phyloP scores from a whole-genome alignment of 2,329 filamentous ascomycete genomes.

The Aspergillus viridinutans region DNA sequence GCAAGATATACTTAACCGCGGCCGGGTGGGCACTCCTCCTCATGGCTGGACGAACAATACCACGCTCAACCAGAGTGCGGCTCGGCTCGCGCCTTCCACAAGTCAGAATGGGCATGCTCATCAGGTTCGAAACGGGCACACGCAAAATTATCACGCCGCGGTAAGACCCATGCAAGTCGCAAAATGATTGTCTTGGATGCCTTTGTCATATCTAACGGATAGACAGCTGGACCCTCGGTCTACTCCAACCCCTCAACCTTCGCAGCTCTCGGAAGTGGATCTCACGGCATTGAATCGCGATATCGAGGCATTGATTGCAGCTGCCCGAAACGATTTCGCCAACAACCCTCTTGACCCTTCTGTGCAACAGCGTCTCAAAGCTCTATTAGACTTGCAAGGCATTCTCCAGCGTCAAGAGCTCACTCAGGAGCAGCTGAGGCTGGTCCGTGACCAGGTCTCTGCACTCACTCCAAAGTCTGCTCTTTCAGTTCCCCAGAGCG shows the following conservation, averaged over 20 bases:
- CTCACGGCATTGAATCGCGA: conserved; percentile 76
- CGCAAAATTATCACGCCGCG: conserved; percentile 20
- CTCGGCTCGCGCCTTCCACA: conserved; percentile 37
- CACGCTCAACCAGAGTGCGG: conserved; percentile 60
- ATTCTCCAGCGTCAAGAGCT: conserved; percentile 74
- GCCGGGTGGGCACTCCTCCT: conserved; percentile 50
- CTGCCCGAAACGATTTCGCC: conserved; percentile 69
- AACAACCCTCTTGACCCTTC: conserved; percentile 70
- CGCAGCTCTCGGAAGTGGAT: conserved; percentile 42
- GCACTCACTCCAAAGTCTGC: conserved; percentile 55
- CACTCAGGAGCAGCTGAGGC: conserved; percentile 73
- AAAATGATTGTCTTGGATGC: background rate
- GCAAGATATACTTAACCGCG: conserved; percentile 52
- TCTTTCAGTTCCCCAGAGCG: conserved; percentile 12
- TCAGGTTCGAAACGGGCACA: conserved; percentile 28
- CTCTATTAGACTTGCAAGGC: conserved; percentile 77
- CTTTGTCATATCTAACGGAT: conserved; percentile 4
- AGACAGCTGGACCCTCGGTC: conserved; percentile 16
- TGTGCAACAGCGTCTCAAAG: conserved; percentile 75
- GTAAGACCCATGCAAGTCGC: conserved; percentile 11
- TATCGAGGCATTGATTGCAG: conserved; percentile 71
- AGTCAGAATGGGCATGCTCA: conserved; percentile 18
- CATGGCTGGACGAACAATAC: conserved; percentile 65
- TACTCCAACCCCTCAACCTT: conserved; percentile 29
- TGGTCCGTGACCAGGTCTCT: conserved; percentile 80